Evolutionary conservation across 2,329 filamentous ascomycete genomes (phyloP).

Genomic region (Sarocladiaceae sp.): DNA sequence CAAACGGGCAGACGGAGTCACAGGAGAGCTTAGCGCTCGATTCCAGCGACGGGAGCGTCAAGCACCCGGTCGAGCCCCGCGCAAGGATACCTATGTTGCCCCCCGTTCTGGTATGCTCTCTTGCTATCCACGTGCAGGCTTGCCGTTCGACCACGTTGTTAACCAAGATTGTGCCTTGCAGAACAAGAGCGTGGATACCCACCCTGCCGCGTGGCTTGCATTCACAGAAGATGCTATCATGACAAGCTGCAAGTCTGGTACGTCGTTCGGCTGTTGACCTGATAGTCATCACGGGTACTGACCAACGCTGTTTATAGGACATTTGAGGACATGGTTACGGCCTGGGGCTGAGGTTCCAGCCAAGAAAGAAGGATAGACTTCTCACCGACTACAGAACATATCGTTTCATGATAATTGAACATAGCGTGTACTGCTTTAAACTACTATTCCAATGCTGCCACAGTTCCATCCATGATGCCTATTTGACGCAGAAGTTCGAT

Average conservation of each 20-base stretch:
- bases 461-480: no score
- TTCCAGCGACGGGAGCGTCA: conserved; percentile 51
- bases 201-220: conserved; percentile 84
- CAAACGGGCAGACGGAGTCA: conserved; percentile 59
- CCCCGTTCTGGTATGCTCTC: conserved; percentile 69
- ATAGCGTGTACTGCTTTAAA: no score
- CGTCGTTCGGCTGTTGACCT: no score
- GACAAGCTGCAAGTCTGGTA: conserved; percentile 86
- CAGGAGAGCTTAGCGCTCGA: conserved; percentile 58
- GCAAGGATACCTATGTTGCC: conserved; percentile 79
- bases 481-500: no score
- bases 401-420: no score
- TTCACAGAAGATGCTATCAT: conserved; percentile 92
- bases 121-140: not conserved
- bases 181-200: conserved; percentile 77
- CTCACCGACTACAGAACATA: not conserved
- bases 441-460: no score
- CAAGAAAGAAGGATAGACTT: not conserved
- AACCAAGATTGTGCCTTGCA: conserved; percentile 24
- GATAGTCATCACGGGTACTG: no score
- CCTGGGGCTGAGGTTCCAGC: conserved; percentile 10
- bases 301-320: conserved; percentile 6
- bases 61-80: conserved; percentile 80
- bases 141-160: not conserved
- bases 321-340: conserved; percentile 15